phyloP scores from a whole-genome alignment of 2,329 filamentous ascomycete genomes.

The Rhytidhysteron rufulum region DNA sequence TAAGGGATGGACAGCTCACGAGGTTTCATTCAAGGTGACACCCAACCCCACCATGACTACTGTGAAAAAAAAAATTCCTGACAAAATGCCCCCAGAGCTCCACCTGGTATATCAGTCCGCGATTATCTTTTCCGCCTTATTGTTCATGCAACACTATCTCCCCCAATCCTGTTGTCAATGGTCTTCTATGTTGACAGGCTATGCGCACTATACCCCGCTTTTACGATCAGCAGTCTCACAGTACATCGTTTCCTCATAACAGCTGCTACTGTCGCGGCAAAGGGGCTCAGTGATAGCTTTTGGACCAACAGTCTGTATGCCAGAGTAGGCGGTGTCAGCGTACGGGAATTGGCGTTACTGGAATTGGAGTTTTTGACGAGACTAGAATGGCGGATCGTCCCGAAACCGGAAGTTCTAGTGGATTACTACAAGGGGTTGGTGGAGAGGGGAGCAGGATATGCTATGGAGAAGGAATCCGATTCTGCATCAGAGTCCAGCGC shows the following conservation, averaged over 20 bases:
- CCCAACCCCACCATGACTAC: conserved; percentile 22
- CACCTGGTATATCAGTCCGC: conserved; percentile 87
- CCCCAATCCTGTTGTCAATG: conserved; percentile 94
- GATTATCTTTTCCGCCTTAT: conserved; percentile 93
- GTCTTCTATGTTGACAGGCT: conserved; percentile 97
- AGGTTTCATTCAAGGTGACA: conserved; percentile 96
- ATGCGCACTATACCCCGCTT: conserved; percentile 86
- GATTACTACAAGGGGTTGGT: conserved; percentile 91
- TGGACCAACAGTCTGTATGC: conserved; percentile 99
- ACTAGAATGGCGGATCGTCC: conserved; percentile 95
- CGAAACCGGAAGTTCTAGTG: conserved; percentile 86
- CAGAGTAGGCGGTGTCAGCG: conserved; percentile 84
- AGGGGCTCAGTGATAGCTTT: conserved; percentile 93
- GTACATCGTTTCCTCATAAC: conserved; percentile 97
- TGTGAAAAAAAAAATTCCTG: not conserved
- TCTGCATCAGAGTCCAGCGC: conserved; percentile 5
- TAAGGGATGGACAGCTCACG: conserved; percentile 81
- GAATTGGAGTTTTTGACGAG: conserved; percentile 91
- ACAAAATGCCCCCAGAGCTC: conserved; percentile 46
- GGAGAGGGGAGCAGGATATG: conserved; percentile 59
- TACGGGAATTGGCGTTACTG: conserved; percentile 82
- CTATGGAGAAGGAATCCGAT: conserved; percentile 39
- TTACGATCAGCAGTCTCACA: conserved; percentile 93
- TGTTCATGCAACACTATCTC: conserved; percentile 87
- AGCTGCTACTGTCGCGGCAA: conserved; percentile 90